Percentiles rank a stretch among this genome's conserved stretches.
phyloP scores from a whole-genome alignment of 139 green algal species.

The Auxenochlorella pyrenoidosa region DNA sequence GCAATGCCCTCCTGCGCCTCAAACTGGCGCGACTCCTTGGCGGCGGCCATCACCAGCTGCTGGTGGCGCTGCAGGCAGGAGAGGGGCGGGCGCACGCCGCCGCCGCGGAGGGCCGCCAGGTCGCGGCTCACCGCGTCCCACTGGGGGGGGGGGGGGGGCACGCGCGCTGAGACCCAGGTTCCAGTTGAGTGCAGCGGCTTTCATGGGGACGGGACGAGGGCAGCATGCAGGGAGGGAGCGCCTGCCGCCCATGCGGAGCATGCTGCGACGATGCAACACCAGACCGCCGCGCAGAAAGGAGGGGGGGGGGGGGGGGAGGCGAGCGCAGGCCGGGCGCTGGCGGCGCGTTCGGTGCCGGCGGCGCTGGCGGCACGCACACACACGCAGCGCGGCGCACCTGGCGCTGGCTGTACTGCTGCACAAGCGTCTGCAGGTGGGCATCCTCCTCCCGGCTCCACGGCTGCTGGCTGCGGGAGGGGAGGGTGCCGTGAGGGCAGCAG shows the following conservation, averaged over 20 bases:
- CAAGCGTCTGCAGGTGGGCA: constrained; percentile 9
- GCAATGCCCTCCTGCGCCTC: constrained; percentile 27
- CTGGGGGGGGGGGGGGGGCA: background rate
- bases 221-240: too few relatives aligned
- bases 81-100: constrained; percentile 13
- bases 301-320: too few relatives aligned
- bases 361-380: background rate
- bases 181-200: too few relatives aligned
- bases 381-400: background rate
- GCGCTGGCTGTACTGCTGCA: constrained; percentile 1
- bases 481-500: background rate
- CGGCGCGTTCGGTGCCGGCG: too few relatives aligned
- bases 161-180: too few relatives aligned
- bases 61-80: constrained; percentile 41
- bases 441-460: constrained; percentile 37
- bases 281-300: too few relatives aligned
- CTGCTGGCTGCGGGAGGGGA: constrained; percentile 3
- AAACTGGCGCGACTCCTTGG: constrained; percentile 6
- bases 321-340: too few relatives aligned
- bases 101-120: background rate
- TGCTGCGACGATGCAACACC: too few relatives aligned
- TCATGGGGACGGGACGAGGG: too few relatives aligned
- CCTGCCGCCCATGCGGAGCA: too few relatives aligned
- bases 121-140: constrained; percentile 27
- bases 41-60: constrained; percentile 10